phyloP scores from a whole-genome alignment of 2,329 filamentous ascomycete species.

The Zymoseptoria tritici region DNA sequence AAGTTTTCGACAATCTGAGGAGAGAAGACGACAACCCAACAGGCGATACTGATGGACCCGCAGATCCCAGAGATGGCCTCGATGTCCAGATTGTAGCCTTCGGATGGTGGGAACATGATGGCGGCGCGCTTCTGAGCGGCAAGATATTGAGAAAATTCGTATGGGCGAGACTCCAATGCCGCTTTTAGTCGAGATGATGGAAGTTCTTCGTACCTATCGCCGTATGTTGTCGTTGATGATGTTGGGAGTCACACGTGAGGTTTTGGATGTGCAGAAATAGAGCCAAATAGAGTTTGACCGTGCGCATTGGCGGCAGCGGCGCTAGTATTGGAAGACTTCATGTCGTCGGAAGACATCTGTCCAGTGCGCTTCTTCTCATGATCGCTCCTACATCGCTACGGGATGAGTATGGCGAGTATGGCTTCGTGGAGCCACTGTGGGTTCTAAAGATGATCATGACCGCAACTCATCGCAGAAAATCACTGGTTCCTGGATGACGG shows the following conservation, averaged over 20 bases:
- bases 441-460: too few species aligned
- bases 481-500: too few species aligned
- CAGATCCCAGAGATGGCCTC: conserved; percentile 89
- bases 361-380: not conserved
- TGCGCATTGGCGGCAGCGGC: not conserved
- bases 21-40: conserved; percentile 96
- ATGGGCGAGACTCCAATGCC: not conserved
- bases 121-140: not conserved
- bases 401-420: not conserved
- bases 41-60: conserved; percentile 92
- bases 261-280: not conserved
- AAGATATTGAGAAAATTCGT: not conserved
- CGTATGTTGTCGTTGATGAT: not conserved
- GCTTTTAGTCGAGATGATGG: too few species aligned
- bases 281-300: not conserved
- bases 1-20: conserved; percentile 97
- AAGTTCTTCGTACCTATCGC: not conserved
- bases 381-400: not conserved
- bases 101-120: conserved; percentile 47
- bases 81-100: conserved; percentile 62
- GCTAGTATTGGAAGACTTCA: not conserved
- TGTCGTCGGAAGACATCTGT: not conserved
- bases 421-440: too few species aligned
- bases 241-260: not conserved
- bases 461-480: too few species aligned